A percentile compares a stretch with the other conserved stretches of the same genome.
These are phyloP conservation scores for Gautieria morchelliformis DNA, from an alignment of 768 basidiomycete species.

Conservation along the genomic window DNA sequence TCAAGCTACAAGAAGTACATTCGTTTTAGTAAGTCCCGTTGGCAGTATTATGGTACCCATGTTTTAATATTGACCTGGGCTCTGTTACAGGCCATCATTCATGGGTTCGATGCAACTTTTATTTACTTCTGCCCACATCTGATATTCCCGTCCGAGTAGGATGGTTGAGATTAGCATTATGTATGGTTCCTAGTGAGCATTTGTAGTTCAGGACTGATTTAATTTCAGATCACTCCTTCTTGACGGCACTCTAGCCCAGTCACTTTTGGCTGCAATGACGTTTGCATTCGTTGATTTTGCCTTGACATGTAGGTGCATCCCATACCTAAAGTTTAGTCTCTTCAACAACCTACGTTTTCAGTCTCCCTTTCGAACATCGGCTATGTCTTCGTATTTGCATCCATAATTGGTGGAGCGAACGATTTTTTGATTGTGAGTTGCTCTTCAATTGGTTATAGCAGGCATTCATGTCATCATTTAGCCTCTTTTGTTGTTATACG, in stretches of 20 bases:
- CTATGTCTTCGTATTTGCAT: neutral
- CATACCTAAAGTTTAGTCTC: neutral
- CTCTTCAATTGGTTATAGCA: neutral
- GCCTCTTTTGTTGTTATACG: constrained; percentile 5
- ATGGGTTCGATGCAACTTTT: neutral
- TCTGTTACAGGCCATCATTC: neutral
- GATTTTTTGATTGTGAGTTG: constrained; percentile 3
- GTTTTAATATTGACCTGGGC: neutral
- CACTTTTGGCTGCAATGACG: neutral
- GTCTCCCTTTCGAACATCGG: neutral
- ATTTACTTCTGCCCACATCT: neutral
- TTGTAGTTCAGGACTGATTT: neutral
- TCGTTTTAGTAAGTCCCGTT: neutral
- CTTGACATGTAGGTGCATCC: neutral
- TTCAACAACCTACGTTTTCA: neutral
- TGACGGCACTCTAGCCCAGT: neutral
- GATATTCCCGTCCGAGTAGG: neutral
- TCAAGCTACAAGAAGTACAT: neutral
- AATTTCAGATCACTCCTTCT: neutral
- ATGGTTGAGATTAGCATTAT: constrained; percentile 5
- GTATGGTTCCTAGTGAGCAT: neutral
- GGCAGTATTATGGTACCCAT: no score
- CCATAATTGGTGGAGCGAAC: neutral
- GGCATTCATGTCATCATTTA: neutral
- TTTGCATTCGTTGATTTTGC: neutral